A percentile compares a stretch with the other conserved stretches of the same genome.
Evolutionary conservation across 2,329 filamentous ascomycete species (phyloP).

Genomic region (Xylariaceae sp.): DNA sequence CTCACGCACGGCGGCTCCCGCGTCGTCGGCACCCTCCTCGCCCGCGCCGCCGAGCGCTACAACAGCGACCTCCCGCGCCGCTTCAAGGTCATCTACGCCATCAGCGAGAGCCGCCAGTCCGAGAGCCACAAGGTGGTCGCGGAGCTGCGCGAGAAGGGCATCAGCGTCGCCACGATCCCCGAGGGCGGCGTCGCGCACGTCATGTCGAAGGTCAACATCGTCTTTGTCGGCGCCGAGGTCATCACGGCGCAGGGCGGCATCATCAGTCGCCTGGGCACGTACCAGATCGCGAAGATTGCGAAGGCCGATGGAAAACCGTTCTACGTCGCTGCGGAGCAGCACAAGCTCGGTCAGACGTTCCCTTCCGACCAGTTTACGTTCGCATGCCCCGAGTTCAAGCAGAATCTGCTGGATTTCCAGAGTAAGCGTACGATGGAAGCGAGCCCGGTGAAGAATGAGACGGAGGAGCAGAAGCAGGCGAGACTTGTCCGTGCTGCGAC

Average conservation of each 20-base stretch:
- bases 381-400: constrained; percentile 30
- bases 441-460: neutral
- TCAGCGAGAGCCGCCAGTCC: constrained; percentile 47
- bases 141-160: constrained; percentile 64
- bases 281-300: constrained; percentile 79
- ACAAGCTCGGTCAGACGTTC: constrained; percentile 91
- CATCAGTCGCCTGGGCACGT: constrained; percentile 78
- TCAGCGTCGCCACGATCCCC: constrained; percentile 77
- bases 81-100: constrained; percentile 80
- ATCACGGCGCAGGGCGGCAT: constrained; percentile 93
- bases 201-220: constrained; percentile 65
- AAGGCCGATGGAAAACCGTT: constrained; percentile 61
- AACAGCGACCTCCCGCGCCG: constrained; percentile 48
- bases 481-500: constrained; percentile 11
- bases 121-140: constrained; percentile 69
- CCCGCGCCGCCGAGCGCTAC: constrained; percentile 63
- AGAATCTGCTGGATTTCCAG: constrained; percentile 34
- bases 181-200: constrained; percentile 74
- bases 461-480: constrained; percentile 14
- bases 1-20: constrained; percentile 85
- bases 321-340: constrained; percentile 89
- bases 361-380: constrained; percentile 64
- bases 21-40: constrained; percentile 73
- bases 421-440: constrained; percentile 12
- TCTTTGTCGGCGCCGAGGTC: constrained; percentile 70